These are phyloP conservation scores for Ramichloridium luteum DNA, from an alignment of 2,329 filamentous ascomycete genomes.

Conservation along the genomic window DNA sequence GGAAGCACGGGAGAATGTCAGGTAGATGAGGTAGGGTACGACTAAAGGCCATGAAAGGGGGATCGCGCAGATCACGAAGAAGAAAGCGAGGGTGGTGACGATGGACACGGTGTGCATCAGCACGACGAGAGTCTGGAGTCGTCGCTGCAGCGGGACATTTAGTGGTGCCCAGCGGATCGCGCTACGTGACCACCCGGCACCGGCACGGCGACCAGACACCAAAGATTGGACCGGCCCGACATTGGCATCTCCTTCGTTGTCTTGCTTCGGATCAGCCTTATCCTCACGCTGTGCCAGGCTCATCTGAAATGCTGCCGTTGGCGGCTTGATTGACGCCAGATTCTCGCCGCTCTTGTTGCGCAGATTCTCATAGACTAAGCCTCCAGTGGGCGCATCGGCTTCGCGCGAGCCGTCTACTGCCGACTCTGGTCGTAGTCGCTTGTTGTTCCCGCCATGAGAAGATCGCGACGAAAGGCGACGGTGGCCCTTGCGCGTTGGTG, in stretches of 20 bases:
- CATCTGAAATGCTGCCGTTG: slow-evolving; percentile 10
- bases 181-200: slow-evolving; percentile 39
- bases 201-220: slow-evolving; percentile 41
- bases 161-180: slow-evolving; percentile 79
- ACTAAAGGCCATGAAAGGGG: slow-evolving; percentile 80
- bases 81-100: slow-evolving; percentile 50
- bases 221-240: slow-evolving; percentile 15
- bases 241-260: slow-evolving; percentile 7
- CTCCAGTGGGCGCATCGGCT: slow-evolving; percentile 10
- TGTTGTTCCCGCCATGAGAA: not conserved
- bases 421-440: not conserved
- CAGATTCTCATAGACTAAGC: slow-evolving; percentile 33
- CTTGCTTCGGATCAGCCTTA: slow-evolving; percentile 17
- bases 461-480: not conserved
- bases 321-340: slow-evolving; percentile 23
- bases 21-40: slow-evolving; percentile 68
- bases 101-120: slow-evolving; percentile 39
- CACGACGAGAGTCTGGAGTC: slow-evolving; percentile 38
- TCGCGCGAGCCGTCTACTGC: slow-evolving; percentile 8
- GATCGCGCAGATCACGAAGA: slow-evolving; percentile 84
- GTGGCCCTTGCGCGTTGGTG: not conserved
- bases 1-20: slow-evolving; percentile 65
- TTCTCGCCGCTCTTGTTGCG: slow-evolving; percentile 33
- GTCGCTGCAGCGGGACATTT: slow-evolving; percentile 45
- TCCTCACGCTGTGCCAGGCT: slow-evolving; percentile 25